Conservation (phyloP, 306 rosid species). For the Vigna nakashimae region DNA sequence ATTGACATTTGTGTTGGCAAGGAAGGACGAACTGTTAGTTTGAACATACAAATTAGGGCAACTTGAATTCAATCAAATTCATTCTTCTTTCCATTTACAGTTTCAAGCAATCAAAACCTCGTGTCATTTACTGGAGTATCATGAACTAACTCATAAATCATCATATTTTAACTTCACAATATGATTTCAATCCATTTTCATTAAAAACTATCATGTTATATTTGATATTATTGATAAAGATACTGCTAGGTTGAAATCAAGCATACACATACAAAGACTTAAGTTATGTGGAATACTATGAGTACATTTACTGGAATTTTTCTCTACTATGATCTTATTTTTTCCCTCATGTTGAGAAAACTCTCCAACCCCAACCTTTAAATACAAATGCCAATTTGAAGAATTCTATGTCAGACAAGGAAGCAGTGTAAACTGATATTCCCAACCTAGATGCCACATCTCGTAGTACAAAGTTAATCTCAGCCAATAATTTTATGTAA, state of each 20-base stretch:
- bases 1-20: slow-evolving; percentile 25
- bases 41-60: slow-evolving; percentile 22
- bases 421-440: slow-evolving; percentile 1
- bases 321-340: slow-evolving; percentile 21
- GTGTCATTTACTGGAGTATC: slow-evolving; percentile 8
- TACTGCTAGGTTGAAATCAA: slow-evolving; percentile 23
- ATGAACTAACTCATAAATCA: slow-evolving; percentile 29
- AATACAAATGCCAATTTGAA: slow-evolving; percentile 32
- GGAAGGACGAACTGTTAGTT: slow-evolving; percentile 24
- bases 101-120: slow-evolving; percentile 27
- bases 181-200: slow-evolving; percentile 24
- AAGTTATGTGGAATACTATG: slow-evolving; percentile 14
- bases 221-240: slow-evolving; percentile 17
- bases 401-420: slow-evolving; percentile 35
- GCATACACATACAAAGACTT: slow-evolving; percentile 28
- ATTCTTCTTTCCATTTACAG: slow-evolving; percentile 6
- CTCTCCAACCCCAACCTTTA: slow-evolving; percentile 40
- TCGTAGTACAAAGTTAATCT: slow-evolving; percentile 16
- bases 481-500: slow-evolving; percentile 27
- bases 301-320: slow-evolving; percentile 12
- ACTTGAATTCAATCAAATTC: slow-evolving; percentile 25
- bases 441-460: slow-evolving; percentile 30
- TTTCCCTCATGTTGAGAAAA: neutral
- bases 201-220: neutral
- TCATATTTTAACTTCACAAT: slow-evolving; percentile 15